phyloP scores from a whole-genome alignment of 352 stramenopile genomes.

The Phytophthora sp. region DNA sequence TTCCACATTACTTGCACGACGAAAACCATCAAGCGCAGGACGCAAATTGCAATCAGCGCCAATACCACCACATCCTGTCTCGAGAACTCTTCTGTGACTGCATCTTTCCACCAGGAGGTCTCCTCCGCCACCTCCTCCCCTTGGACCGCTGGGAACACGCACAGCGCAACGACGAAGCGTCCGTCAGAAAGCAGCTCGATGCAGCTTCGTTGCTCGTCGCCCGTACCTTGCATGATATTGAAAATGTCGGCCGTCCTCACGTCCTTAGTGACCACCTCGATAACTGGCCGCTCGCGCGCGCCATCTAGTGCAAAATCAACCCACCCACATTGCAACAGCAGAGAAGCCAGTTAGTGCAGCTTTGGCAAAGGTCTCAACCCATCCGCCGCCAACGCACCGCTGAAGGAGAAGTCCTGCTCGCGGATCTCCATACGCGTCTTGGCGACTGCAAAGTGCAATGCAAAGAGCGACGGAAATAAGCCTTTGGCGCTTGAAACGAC shows the following conservation, averaged over 20 bases:
- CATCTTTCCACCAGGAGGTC: conserved; percentile 45
- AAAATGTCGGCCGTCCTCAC: conserved; percentile 60
- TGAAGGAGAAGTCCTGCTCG: conserved; percentile 74
- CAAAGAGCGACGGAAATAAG: conserved; percentile 11
- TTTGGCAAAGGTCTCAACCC: conserved; percentile 17
- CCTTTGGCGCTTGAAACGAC: conserved; percentile 29
- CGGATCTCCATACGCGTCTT: conserved; percentile 61
- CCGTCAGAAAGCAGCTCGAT: conserved; percentile 17
- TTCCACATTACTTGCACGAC: conserved; percentile 33
- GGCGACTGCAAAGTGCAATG: conserved; percentile 11
- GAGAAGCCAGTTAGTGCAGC: conserved; percentile 28
- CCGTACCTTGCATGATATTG: conserved; percentile 55
- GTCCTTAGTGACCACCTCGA: conserved; percentile 59
- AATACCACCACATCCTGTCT: conserved; percentile 53
- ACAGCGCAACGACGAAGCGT: conserved; percentile 22
- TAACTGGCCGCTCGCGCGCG: conserved; percentile 40
- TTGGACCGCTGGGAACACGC: conserved; percentile 24
- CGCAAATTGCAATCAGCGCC: conserved; percentile 42
- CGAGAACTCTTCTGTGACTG: conserved; percentile 42
- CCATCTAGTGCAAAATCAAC: conserved; percentile 46
- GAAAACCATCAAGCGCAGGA: conserved; percentile 33
- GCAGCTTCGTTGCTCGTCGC: background rate
- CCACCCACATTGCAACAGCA: conserved; percentile 3
- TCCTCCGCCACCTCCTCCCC: conserved; percentile 11
- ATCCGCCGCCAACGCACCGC: conserved; percentile 42